These are phyloP conservation scores for Kwoniella dejecticola DNA, from an alignment of 768 basidiomycete species.

Conservation along the genomic window DNA sequence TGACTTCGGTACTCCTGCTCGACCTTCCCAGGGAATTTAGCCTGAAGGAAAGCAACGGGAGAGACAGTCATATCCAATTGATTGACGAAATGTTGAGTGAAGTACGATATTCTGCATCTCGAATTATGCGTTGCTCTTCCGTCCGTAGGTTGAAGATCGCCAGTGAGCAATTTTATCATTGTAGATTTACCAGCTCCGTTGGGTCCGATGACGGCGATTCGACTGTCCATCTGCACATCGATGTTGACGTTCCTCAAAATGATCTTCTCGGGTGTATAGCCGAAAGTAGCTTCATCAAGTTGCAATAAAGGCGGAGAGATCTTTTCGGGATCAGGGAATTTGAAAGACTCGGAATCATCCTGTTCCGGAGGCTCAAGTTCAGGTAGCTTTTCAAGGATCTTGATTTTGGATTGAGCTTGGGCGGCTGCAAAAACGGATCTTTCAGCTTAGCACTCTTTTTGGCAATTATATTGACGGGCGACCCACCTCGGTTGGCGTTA, in stretches of 20 bases:
- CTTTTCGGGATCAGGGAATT: conserved; percentile 96
- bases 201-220: conserved; percentile 92
- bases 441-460: too few species aligned
- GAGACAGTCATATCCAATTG: conserved; percentile 76
- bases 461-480: too few species aligned
- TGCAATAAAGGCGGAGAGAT: conserved; percentile 94
- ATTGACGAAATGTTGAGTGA: conserved; percentile 77
- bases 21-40: conserved; percentile 86
- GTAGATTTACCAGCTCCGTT: conserved; percentile 98
- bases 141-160: conserved; percentile 70
- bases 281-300: conserved; percentile 85
- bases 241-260: conserved; percentile 79
- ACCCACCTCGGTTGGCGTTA: conserved; percentile 79
- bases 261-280: conserved; percentile 74
- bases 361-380: conserved; percentile 89
- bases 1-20: conserved; percentile 97
- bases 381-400: conserved; percentile 82
- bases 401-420: conserved; percentile 77
- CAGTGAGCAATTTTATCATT: conserved; percentile 89
- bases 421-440: conserved; percentile 66
- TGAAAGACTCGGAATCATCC: conserved; percentile 92
- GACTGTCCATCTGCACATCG: conserved; percentile 89
- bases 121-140: conserved; percentile 91
- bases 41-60: conserved; percentile 91
- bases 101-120: conserved; percentile 67